These are phyloP conservation scores for Priceomyces haplophilus DNA, from an alignment of 805 yeast genomes.

Conservation along the genomic window DNA sequence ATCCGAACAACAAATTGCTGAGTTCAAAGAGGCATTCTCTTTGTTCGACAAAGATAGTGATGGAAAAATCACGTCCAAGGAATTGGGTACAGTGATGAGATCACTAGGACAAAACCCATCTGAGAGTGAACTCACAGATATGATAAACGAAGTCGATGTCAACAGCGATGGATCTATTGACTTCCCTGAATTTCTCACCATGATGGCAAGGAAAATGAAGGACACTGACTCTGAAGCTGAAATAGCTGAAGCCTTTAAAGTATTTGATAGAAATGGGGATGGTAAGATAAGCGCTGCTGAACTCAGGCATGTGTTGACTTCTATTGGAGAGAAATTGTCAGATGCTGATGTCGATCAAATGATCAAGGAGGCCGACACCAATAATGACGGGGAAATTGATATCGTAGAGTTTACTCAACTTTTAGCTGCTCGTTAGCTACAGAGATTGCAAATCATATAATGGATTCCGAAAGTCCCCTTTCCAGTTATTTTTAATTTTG, in stretches of 20 bases:
- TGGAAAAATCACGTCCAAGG: conserved; percentile 94
- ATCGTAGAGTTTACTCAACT: conserved; percentile 94
- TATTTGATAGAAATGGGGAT: conserved; percentile 93
- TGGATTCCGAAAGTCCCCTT: too few species aligned
- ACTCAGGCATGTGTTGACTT: conserved; percentile 92
- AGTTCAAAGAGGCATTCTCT: conserved; percentile 96
- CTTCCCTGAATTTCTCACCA: conserved; percentile 47
- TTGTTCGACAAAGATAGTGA: conserved; percentile 95
- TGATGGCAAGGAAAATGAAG: conserved; percentile 68
- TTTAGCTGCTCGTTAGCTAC: conserved; percentile 62
- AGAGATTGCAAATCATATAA: too few species aligned
- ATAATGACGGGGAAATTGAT: conserved; percentile 96
- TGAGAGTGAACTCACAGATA: conserved; percentile 91
- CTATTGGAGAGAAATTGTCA: conserved; percentile 94
- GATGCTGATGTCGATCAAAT: conserved; percentile 97
- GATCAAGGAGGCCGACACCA: conserved; percentile 93
- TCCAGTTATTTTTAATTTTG: neutral
- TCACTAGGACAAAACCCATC: conserved; percentile 97
- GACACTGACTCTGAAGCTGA: conserved; percentile 97
- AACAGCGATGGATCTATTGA: conserved; percentile 80
- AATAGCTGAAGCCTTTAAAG: conserved; percentile 95
- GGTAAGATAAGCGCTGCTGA: conserved; percentile 97
- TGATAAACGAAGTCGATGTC: conserved; percentile 95
- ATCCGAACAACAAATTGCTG: conserved; percentile 94
- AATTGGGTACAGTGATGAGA: conserved; percentile 97